These are phyloP conservation scores for Exophiala bonariae DNA, from an alignment of 2,329 filamentous ascomycete genomes.

Conservation along the genomic window DNA sequence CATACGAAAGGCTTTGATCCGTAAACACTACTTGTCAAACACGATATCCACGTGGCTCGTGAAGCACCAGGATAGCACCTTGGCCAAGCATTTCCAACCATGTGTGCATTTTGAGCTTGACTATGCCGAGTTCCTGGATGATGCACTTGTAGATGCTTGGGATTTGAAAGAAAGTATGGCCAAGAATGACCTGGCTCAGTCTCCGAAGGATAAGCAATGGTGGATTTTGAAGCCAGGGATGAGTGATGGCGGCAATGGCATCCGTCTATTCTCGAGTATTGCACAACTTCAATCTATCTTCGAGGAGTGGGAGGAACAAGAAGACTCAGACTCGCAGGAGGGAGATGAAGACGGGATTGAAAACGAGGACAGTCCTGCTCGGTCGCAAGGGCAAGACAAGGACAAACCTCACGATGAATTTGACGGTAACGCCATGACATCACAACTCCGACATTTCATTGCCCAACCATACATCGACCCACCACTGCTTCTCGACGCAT, in stretches of 20 bases:
- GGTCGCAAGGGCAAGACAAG: too few species aligned
- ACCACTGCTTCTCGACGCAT: constrained; percentile 69
- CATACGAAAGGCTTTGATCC: constrained; percentile 92
- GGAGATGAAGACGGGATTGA: constrained; percentile 40
- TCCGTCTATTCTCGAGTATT: constrained; percentile 82
- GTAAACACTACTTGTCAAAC: constrained; percentile 88
- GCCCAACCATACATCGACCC: constrained; percentile 93
- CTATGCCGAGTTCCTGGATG: constrained; percentile 94
- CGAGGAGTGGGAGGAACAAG: constrained; percentile 79
- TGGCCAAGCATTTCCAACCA: constrained; percentile 71
- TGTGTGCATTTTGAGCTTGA: constrained; percentile 90
- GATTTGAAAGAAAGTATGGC: constrained; percentile 79
- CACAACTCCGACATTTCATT: constrained; percentile 92
- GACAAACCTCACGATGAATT: constrained; percentile 25
- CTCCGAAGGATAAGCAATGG: constrained; percentile 65
- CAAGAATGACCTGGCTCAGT: constrained; percentile 57
- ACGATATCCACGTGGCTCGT: constrained; percentile 83
- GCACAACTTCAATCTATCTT: constrained; percentile 84
- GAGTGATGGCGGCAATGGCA: constrained; percentile 94
- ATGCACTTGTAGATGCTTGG: constrained; percentile 85
- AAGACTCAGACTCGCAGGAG: constrained; percentile 64
- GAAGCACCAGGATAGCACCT: constrained; percentile 72
- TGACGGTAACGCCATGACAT: constrained; percentile 69
- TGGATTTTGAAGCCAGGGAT: constrained; percentile 98
- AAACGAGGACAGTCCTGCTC: constrained; percentile 23